Evolutionary conservation across 169 alveolate genomes (phyloP).

Genomic region (Babesia bigemina): DNA sequence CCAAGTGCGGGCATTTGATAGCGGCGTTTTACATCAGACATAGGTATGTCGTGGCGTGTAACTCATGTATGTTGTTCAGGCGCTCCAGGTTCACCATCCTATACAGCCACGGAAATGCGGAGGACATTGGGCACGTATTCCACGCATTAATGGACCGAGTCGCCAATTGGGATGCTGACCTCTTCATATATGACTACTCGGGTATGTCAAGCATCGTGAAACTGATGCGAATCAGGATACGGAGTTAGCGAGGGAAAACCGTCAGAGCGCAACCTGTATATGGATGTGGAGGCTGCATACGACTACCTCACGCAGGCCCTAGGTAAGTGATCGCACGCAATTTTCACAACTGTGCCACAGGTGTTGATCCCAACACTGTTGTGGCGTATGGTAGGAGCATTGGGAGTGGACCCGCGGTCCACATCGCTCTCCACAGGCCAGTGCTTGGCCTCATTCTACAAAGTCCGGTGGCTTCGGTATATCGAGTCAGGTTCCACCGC

Average conservation of each 20-base stretch:
- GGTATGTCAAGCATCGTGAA: slow-evolving; percentile 33
- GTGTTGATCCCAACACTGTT: slow-evolving; percentile 75
- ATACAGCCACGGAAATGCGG: slow-evolving; percentile 90
- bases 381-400: slow-evolving; percentile 90
- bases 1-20: slow-evolving; percentile 69
- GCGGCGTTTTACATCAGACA: slow-evolving; percentile 73
- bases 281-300: slow-evolving; percentile 87
- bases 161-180: slow-evolving; percentile 69
- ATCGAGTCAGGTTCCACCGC: slow-evolving; percentile 72
- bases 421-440: slow-evolving; percentile 78
- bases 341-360: neutral
- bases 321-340: slow-evolving; percentile 1
- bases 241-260: slow-evolving; percentile 84
- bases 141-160: slow-evolving; percentile 65
- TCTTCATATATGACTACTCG: slow-evolving; percentile 84
- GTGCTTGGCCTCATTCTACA: slow-evolving; percentile 85
- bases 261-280: slow-evolving; percentile 80
- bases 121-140: slow-evolving; percentile 82
- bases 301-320: slow-evolving; percentile 64
- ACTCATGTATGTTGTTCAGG: slow-evolving; percentile 28
- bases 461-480: slow-evolving; percentile 86
- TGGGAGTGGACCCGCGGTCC: slow-evolving; percentile 89
- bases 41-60: slow-evolving; percentile 14
- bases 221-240: slow-evolving; percentile 61
- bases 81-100: slow-evolving; percentile 77